These are phyloP conservation scores for Phellinidium pouzarii DNA, from an alignment of 1,284 basidiomycete species.

Conservation along the genomic window DNA sequence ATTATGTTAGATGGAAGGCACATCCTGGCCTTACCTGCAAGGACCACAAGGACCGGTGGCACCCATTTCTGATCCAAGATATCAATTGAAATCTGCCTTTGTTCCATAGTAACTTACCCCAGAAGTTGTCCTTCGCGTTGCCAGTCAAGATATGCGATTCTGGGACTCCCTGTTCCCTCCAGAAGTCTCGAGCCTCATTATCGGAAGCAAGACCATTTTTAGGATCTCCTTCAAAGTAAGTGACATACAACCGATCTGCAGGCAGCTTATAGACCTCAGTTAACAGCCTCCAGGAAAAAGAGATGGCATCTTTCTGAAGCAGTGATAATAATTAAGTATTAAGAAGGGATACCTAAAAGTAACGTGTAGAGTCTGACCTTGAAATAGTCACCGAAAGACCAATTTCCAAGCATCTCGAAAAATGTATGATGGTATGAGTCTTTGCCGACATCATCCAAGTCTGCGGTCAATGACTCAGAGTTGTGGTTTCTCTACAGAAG, in stretches of 20 bases:
- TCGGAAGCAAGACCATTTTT: slow-evolving; percentile 87
- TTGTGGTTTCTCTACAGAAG: slow-evolving; percentile 14
- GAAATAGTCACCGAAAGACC: slow-evolving; percentile 99
- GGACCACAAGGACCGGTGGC: slow-evolving; percentile 97
- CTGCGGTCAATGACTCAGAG: slow-evolving; percentile 33
- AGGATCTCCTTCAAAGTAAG: slow-evolving; percentile 94
- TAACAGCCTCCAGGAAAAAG: slow-evolving; percentile 91
- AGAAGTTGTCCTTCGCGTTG: slow-evolving; percentile 97
- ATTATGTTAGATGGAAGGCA: slow-evolving; percentile 1
- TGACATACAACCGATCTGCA: slow-evolving; percentile 90
- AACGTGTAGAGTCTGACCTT: slow-evolving; percentile 53
- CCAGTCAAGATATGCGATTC: slow-evolving; percentile 92
- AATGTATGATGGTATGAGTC: slow-evolving; percentile 97
- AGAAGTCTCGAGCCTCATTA: slow-evolving; percentile 79
- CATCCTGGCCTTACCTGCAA: slow-evolving; percentile 56
- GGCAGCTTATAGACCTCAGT: slow-evolving; percentile 86
- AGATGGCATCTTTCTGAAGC: slow-evolving; percentile 86
- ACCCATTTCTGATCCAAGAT: slow-evolving; percentile 77
- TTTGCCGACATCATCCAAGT: slow-evolving; percentile 97
- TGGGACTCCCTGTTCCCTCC: slow-evolving; percentile 81
- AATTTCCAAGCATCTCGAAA: slow-evolving; percentile 99
- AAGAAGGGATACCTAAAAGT: slow-evolving; percentile 2
- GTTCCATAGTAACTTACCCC: slow-evolving; percentile 57
- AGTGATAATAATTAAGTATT: slow-evolving; percentile 2
- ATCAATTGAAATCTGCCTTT: slow-evolving; percentile 12